Conservation (phyloP, 106 monocot genomes). For the Acorus gramineus region DNA sequence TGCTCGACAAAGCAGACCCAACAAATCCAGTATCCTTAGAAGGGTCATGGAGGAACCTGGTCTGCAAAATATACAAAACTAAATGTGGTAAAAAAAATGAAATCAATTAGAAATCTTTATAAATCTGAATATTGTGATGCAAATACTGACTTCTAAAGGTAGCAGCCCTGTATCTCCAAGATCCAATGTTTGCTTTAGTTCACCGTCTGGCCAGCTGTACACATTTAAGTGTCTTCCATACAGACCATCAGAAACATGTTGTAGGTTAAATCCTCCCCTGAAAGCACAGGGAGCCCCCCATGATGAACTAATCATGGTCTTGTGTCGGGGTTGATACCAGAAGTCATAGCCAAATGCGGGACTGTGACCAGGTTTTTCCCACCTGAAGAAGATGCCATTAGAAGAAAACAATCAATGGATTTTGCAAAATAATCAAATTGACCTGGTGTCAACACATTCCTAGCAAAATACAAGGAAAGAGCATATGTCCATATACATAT, state of each 20-base stretch:
- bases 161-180: constrained; percentile 69
- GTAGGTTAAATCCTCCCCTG: constrained; percentile 65
- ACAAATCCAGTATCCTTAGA: constrained; percentile 85
- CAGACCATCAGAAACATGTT: constrained; percentile 72
- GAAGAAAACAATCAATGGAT: neutral
- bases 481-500: too few species aligned
- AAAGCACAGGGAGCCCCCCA: constrained; percentile 96
- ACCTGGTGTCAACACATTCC: too few species aligned
- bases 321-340: constrained; percentile 97
- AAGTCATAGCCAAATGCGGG: constrained; percentile 91
- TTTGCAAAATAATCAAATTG: too few species aligned
- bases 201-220: constrained; percentile 92
- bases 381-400: constrained; percentile 25
- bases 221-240: constrained; percentile 84
- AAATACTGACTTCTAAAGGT: constrained; percentile 71
- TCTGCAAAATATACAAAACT: constrained; percentile 26
- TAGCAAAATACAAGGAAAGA: too few species aligned
- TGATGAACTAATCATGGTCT: constrained; percentile 93
- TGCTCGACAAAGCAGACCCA: constrained; percentile 75
- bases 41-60: constrained; percentile 88
- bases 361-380: constrained; percentile 95
- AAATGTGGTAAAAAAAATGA: neutral
- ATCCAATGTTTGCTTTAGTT: constrained; percentile 86
- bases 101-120: too few species aligned
- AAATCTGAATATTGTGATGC: too few species aligned